Conservation (phyloP, 257 asterid genomes). For the Solanum lignicaule region DNA sequence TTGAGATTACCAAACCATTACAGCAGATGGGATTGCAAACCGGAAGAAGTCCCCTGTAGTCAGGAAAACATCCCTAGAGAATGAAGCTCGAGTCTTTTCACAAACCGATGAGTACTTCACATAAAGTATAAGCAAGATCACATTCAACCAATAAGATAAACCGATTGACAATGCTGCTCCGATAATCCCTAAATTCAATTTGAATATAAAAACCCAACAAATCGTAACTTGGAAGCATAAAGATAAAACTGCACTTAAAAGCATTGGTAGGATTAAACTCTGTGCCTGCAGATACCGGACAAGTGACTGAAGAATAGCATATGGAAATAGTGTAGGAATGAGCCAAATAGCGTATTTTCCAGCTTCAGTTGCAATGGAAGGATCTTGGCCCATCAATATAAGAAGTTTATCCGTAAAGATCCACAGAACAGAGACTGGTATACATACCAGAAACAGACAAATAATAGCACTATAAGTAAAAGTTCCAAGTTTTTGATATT, state of each 20-base stretch:
- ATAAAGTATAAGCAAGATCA: slow-evolving; percentile 36
- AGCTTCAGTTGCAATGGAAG: slow-evolving; percentile 51
- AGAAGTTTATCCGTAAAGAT: slow-evolving; percentile 50
- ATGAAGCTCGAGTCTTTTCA: slow-evolving; percentile 20
- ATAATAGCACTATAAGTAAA: slow-evolving; percentile 42
- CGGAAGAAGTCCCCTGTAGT: slow-evolving; percentile 44
- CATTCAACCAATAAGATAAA: slow-evolving; percentile 66
- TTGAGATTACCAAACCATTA: slow-evolving; percentile 65
- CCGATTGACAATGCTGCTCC: slow-evolving; percentile 77
- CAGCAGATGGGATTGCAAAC: slow-evolving; percentile 69
- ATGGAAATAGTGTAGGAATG: slow-evolving; percentile 62
- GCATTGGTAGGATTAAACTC: slow-evolving; percentile 69
- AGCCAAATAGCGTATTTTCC: slow-evolving; percentile 58
- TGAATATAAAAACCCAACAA: slow-evolving; percentile 63
- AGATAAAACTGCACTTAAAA: slow-evolving; percentile 45
- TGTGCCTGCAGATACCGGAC: slow-evolving; percentile 70
- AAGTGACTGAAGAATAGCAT: slow-evolving; percentile 58
- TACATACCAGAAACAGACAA: slow-evolving; percentile 46
- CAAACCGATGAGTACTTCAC: slow-evolving; percentile 53
- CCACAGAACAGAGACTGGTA: slow-evolving; percentile 53
- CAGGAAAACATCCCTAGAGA: slow-evolving; percentile 31
- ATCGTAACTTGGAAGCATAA: slow-evolving; percentile 47
- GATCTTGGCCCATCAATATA: slow-evolving; percentile 58
- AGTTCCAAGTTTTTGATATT: slow-evolving; percentile 48
- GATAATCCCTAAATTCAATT: slow-evolving; percentile 33